Evolutionary conservation across 441 rosid genomes (phyloP).

Genomic region (Flueggea neowawraea): DNA sequence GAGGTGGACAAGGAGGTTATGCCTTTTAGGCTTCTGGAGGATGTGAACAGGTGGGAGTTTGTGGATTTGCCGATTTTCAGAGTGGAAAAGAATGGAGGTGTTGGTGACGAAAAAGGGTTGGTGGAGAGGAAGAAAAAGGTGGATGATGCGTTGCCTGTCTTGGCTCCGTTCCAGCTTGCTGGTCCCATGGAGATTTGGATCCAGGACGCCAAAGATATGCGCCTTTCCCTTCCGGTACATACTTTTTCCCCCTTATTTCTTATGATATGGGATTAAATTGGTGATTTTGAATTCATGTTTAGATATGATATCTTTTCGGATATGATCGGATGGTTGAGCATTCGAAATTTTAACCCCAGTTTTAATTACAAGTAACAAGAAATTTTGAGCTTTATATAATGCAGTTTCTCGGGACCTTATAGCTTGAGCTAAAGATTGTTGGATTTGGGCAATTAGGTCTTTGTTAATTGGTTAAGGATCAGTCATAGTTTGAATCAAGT

Average conservation of each 20-base stretch:
- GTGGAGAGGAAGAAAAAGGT: conserved; percentile 31
- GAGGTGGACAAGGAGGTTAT: conserved; percentile 62
- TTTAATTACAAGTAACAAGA: too few species aligned
- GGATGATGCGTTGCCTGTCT: conserved; percentile 49
- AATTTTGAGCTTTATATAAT: too few species aligned
- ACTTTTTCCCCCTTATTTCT: neutral
- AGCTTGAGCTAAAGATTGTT: too few species aligned
- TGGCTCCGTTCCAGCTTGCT: conserved; percentile 90
- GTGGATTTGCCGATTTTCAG: conserved; percentile 83
- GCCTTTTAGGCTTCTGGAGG: conserved; percentile 86
- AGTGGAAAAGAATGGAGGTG: conserved; percentile 35
- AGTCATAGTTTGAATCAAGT: too few species aligned
- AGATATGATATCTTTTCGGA: too few species aligned
- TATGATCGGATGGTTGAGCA: too few species aligned
- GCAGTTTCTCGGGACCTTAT: too few species aligned
- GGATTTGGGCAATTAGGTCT: too few species aligned
- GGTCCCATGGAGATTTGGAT: conserved; percentile 98
- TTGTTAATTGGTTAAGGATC: too few species aligned
- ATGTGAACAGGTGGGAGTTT: conserved; percentile 80
- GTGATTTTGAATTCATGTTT: too few species aligned
- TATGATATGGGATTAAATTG: neutral
- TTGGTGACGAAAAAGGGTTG: conserved; percentile 27
- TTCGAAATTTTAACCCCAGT: too few species aligned
- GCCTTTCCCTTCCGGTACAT: conserved; percentile 74
- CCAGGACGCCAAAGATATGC: conserved; percentile 84